A percentile compares a stretch with the other conserved stretches of the same genome.
Evolutionary conservation across 1,284 basidiomycete species (phyloP).

Genomic region (Marasmius tenuissimus): DNA sequence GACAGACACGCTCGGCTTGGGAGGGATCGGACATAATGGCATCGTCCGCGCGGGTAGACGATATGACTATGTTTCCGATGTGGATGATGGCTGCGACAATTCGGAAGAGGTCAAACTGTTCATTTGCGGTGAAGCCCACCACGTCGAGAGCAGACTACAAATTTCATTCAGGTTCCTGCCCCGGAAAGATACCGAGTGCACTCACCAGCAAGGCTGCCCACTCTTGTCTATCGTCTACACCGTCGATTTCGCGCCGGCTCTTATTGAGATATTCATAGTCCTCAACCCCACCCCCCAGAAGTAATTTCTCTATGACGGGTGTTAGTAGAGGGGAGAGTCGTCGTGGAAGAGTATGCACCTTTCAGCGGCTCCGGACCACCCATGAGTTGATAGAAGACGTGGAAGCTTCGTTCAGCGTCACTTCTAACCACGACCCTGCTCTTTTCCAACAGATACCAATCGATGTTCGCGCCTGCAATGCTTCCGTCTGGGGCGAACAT

Average conservation of each 20-base stretch:
- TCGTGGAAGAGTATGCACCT: slow-evolving; percentile 41
- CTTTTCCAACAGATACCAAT: slow-evolving; percentile 99
- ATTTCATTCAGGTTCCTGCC: not conserved
- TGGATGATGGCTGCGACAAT: slow-evolving; percentile 93
- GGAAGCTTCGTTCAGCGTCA: slow-evolving; percentile 90
- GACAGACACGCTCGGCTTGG: slow-evolving; percentile 89
- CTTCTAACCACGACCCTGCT: slow-evolving; percentile 90
- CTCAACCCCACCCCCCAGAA: slow-evolving; percentile 76
- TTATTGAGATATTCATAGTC: slow-evolving; percentile 93
- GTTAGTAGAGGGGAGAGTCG: slow-evolving; percentile 6
- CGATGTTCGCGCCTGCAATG: slow-evolving; percentile 97
- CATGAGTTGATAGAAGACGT: slow-evolving; percentile 94
- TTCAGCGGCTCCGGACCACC: slow-evolving; percentile 66
- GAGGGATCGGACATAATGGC: slow-evolving; percentile 83
- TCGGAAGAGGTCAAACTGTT: slow-evolving; percentile 95
- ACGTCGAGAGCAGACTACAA: slow-evolving; percentile 75
- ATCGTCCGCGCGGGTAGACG: slow-evolving; percentile 83
- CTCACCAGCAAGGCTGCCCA: slow-evolving; percentile 80
- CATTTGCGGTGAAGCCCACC: slow-evolving; percentile 82
- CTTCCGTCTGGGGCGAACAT: slow-evolving; percentile 93
- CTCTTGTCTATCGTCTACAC: slow-evolving; percentile 90
- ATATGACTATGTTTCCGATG: slow-evolving; percentile 91
- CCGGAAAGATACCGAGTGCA: slow-evolving; percentile 5
- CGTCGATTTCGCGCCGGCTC: slow-evolving; percentile 89
- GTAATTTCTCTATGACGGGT: slow-evolving; percentile 59